Percentiles rank a stretch among this genome's conserved stretches.
These are phyloP conservation scores for Pichia rugopelliculosa DNA, from an alignment of 805 yeast species.

Conservation along the genomic window DNA sequence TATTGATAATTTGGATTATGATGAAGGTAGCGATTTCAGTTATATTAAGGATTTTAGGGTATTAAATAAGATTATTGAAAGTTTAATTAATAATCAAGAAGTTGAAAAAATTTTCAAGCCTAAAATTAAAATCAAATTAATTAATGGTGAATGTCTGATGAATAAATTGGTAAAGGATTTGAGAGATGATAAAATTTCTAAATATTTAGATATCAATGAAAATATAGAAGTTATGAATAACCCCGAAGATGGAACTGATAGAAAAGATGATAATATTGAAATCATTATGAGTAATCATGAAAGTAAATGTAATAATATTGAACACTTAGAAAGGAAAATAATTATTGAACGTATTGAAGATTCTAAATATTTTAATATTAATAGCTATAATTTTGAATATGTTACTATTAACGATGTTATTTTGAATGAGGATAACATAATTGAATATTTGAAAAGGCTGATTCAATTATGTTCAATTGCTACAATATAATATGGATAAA, in stretches of 20 bases:
- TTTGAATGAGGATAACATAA: not conserved
- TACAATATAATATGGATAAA: not conserved
- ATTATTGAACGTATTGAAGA: conserved; percentile 1
- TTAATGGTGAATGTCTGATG: not conserved
- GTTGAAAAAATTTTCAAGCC: not conserved
- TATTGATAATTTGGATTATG: not conserved
- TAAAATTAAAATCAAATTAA: not conserved
- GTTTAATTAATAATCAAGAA: not conserved
- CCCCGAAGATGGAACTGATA: not conserved
- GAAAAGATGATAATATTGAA: not conserved
- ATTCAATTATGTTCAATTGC: not conserved
- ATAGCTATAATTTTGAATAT: conserved; percentile 3
- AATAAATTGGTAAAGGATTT: not conserved
- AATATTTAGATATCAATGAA: not conserved
- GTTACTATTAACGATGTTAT: conserved; percentile 3
- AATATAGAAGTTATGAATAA: not conserved
- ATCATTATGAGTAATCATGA: not conserved
- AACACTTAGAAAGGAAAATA: not conserved
- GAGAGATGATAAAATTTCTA: not conserved
- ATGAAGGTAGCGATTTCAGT: not conserved
- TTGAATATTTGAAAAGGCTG: not conserved
- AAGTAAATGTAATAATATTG: not conserved
- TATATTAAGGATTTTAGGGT: not conserved
- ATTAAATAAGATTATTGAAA: not conserved
- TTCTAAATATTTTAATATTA: conserved; percentile 3